A percentile compares a stretch with the other conserved stretches of the same genome.
Evolutionary conservation across 2,329 filamentous ascomycete species (phyloP).

Genomic region (Aspergillus nomiae): DNA sequence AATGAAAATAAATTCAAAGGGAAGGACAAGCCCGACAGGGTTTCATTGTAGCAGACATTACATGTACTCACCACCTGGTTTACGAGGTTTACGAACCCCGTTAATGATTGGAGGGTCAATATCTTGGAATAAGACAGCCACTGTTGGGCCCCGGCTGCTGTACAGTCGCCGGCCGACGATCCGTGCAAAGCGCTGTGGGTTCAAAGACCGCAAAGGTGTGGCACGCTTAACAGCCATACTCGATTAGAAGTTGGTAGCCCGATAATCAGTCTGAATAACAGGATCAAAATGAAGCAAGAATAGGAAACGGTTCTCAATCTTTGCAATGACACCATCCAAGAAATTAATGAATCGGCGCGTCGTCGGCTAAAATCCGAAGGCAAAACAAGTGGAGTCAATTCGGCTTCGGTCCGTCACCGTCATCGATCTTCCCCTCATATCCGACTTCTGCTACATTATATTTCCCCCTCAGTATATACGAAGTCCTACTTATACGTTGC

Average conservation of each 20-base stretch:
- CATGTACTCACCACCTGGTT: slow-evolving; percentile 46
- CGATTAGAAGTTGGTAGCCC: neutral
- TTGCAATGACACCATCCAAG: neutral
- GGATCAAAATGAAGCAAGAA: no score
- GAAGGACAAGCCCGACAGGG: neutral
- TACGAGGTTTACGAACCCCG: slow-evolving; percentile 52
- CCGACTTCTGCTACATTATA: no score
- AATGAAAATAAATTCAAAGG: neutral
- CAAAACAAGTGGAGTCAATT: neutral
- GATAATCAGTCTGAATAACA: no score
- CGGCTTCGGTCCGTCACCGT: neutral
- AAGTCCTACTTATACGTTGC: no score
- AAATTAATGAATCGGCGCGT: neutral
- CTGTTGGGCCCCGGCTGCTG: slow-evolving; percentile 15
- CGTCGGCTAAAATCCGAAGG: neutral
- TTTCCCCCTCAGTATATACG: no score
- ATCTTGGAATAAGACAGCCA: slow-evolving; percentile 53
- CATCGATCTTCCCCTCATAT: neutral
- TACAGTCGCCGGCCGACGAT: neutral
- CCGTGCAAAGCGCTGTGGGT: neutral
- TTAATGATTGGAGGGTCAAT: slow-evolving; percentile 51
- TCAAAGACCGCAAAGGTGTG: neutral
- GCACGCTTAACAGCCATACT: neutral
- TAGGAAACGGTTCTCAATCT: neutral
- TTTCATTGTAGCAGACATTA: neutral